Evolutionary conservation across 169 alveolate species (phyloP), one percentile per base, ranked within the genome.

Genomic region (Plasmodium cynomolgi): DNA sequence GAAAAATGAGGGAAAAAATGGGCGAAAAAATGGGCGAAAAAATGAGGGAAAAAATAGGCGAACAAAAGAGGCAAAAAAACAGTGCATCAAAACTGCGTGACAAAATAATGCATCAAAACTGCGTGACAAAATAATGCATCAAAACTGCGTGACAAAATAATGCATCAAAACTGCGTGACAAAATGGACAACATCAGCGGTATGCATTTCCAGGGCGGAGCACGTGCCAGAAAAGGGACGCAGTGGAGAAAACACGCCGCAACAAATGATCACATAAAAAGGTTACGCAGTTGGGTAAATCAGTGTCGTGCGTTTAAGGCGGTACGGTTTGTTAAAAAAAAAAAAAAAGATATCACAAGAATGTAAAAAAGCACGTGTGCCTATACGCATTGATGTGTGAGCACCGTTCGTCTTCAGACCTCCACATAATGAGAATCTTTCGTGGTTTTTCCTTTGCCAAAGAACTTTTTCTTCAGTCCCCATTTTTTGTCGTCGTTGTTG

Each of bases 391-490:
- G n/a, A 34, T 17, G 29, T 71, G 41, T 54, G n/a, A 11, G 44
- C 50, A 20, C 44, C n/a, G 26, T 7, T 34, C 74, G 17, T 7
- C 29, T 17, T 29, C 50, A 84, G 50, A 84, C 92, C 68, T 84
- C 71, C 26, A 29, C 72, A 71, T 84, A 84, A 84, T 72, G 72
- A 17, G 84, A 29, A 39, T 77, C 93, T 31, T 75, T 85, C 62
- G 83, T 85, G 15, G 93, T 75, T 33, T 56, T 85, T 75, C 93
- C 93, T 37, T 85, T 85, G 15, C 93, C 93, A 50, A 85, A 71
- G 58, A 85, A 85, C 62, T 85, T 85, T 26, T 85, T 85, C 62
- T 85, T 75, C 34, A 50, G 31, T 8, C 41, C 74, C 77, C 83
- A 75, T 56, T 85, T 85, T 85, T 85, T 72, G 20, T 37, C 20